These are phyloP conservation scores for Tetrahymena thermophila DNA, from an alignment of 73 alveolate species.

Conservation along the genomic window DNA sequence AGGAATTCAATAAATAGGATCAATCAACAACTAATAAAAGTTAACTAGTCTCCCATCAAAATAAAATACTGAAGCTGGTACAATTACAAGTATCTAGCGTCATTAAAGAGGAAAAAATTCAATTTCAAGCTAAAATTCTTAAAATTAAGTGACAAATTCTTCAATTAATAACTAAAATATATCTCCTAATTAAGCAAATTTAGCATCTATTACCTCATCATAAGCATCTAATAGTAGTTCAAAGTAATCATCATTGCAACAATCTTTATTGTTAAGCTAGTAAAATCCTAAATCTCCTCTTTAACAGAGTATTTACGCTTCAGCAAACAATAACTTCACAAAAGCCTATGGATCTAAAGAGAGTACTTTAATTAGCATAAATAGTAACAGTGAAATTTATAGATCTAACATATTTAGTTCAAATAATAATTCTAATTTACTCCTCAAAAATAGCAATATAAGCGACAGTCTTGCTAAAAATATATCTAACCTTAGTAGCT, in stretches of 20 bases:
- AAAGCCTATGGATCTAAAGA: neutral
- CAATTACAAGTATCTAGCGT: neutral
- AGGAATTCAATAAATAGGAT: neutral
- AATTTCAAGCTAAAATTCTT: neutral
- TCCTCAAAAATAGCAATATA: neutral
- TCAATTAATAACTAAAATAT: neutral
- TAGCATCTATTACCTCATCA: neutral
- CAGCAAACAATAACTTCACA: neutral
- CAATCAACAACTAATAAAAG: neutral
- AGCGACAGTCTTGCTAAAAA: neutral
- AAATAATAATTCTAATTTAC: neutral
- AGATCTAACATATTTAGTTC: neutral
- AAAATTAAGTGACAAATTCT: neutral
- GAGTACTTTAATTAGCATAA: neutral
- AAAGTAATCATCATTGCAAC: neutral
- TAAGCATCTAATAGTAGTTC: neutral
- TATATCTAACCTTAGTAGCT: neutral
- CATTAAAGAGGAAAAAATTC: neutral
- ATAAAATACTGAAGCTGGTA: neutral
- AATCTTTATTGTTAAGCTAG: neutral
- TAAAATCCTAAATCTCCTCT: neutral
- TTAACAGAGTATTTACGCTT: neutral
- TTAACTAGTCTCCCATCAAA: neutral
- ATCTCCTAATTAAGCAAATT: neutral
- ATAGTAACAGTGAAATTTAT: neutral